These are phyloP conservation scores for Dictyophora rubrovolvata DNA, from an alignment of 768 basidiomycete species.

Conservation along the genomic window DNA sequence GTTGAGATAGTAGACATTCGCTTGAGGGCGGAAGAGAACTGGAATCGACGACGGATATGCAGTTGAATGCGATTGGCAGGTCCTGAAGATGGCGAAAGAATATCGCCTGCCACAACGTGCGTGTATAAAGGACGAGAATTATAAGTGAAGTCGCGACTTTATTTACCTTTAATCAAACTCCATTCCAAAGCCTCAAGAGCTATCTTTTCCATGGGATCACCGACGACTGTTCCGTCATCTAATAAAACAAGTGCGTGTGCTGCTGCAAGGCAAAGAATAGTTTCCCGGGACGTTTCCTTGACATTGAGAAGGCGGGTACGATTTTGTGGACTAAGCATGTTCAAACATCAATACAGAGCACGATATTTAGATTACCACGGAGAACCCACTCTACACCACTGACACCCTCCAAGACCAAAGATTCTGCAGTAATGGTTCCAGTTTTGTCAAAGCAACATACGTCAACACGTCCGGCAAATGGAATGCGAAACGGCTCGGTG, in stretches of 20 bases:
- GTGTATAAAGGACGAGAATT: background rate
- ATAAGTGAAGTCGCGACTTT: background rate
- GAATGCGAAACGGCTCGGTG: conserved; percentile 98
- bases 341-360: conserved; percentile 1
- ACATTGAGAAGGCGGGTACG: conserved; percentile 65
- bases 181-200: conserved; percentile 87
- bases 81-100: conserved; percentile 44
- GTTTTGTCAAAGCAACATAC: conserved; percentile 99
- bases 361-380: background rate
- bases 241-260: conserved; percentile 92
- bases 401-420: conserved; percentile 88
- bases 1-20: conserved; percentile 90
- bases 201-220: conserved; percentile 99
- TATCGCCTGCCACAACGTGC: conserved; percentile 37
- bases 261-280: conserved; percentile 80
- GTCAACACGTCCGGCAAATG: conserved; percentile 89
- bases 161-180: conserved; percentile 59
- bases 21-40: conserved; percentile 95
- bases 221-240: conserved; percentile 89
- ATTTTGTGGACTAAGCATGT: conserved; percentile 40
- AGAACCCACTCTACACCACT: conserved; percentile 75
- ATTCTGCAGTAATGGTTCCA: conserved; percentile 94
- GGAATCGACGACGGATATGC: conserved; percentile 82
- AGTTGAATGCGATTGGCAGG: conserved; percentile 50
- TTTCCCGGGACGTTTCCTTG: conserved; percentile 64